These are phyloP conservation scores for Mycena rosella DNA, from an alignment of 768 basidiomycete genomes.

Conservation along the genomic window DNA sequence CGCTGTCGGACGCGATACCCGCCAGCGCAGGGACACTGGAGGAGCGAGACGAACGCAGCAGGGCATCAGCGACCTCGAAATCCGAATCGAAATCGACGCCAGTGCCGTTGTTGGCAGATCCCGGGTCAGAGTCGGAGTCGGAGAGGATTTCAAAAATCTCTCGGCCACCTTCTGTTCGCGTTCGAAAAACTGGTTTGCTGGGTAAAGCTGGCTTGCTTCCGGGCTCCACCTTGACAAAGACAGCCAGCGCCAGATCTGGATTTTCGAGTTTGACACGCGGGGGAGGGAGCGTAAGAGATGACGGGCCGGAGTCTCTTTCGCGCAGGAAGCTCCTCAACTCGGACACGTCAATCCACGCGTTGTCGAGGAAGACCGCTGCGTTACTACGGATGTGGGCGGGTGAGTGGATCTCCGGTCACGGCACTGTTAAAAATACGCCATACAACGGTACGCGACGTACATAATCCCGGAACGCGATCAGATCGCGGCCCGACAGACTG, in stretches of 20 bases:
- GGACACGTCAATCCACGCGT: neutral
- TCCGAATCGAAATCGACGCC: neutral
- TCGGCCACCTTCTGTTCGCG: neutral
- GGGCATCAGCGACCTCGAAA: neutral
- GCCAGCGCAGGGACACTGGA: no score
- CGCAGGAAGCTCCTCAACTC: neutral
- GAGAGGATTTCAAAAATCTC: neutral
- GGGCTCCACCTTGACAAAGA: no score
- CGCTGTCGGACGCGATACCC: neutral
- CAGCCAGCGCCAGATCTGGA: neutral
- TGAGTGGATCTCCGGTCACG: neutral
- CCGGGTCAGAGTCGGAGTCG: neutral
- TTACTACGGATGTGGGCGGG: neutral
- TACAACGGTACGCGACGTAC: neutral
- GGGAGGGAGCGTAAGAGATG: no score
- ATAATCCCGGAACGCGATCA: conserved; percentile 5
- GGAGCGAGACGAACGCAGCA: no score
- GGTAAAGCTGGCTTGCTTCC: no score
- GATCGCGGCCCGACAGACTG: neutral
- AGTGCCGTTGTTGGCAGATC: no score
- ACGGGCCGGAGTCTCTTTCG: no score
- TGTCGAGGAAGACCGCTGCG: neutral
- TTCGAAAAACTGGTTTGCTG: no score
- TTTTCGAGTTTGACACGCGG: neutral
- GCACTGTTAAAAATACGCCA: no score